phyloP scores from a whole-genome alignment of 805 yeast genomes.

The Candida coquimbonensis region DNA sequence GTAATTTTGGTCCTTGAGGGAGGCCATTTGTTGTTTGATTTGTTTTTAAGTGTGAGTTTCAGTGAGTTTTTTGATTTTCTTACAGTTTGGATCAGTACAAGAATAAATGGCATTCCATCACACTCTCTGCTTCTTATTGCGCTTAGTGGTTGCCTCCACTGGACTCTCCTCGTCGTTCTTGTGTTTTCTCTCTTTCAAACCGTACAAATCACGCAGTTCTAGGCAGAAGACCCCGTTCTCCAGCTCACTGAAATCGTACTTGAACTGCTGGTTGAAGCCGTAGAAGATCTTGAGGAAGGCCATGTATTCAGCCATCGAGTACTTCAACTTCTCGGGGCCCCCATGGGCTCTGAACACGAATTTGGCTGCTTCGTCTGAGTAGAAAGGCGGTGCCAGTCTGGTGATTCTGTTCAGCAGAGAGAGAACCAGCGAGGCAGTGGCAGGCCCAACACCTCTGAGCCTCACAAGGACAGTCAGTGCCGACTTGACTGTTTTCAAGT shows the following conservation, averaged over 20 bases:
- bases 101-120: neutral
- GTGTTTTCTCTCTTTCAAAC: neutral
- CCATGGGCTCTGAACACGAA: slow-evolving; percentile 7
- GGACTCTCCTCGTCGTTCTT: neutral
- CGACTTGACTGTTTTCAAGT: slow-evolving; percentile 7
- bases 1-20: too few species aligned
- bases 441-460: slow-evolving; percentile 24
- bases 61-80: neutral
- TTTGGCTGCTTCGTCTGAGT: slow-evolving; percentile 21
- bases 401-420: slow-evolving; percentile 14
- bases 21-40: too few species aligned
- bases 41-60: too few species aligned
- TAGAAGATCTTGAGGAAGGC: slow-evolving; percentile 11
- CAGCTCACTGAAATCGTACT: slow-evolving; percentile 10
- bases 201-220: slow-evolving; percentile 1
- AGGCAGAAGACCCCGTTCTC: slow-evolving; percentile 22
- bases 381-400: slow-evolving; percentile 20
- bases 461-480: slow-evolving; percentile 6
- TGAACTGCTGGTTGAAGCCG: slow-evolving; percentile 7
- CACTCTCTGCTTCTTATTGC: neutral
- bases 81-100: neutral
- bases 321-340: slow-evolving; percentile 14
- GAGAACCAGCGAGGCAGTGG: slow-evolving; percentile 21
- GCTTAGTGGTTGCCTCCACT: neutral
- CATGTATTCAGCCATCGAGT: slow-evolving; percentile 17